phyloP scores from a whole-genome alignment of 2,329 filamentous ascomycete species.

The Hypoxylon sp. region DNA sequence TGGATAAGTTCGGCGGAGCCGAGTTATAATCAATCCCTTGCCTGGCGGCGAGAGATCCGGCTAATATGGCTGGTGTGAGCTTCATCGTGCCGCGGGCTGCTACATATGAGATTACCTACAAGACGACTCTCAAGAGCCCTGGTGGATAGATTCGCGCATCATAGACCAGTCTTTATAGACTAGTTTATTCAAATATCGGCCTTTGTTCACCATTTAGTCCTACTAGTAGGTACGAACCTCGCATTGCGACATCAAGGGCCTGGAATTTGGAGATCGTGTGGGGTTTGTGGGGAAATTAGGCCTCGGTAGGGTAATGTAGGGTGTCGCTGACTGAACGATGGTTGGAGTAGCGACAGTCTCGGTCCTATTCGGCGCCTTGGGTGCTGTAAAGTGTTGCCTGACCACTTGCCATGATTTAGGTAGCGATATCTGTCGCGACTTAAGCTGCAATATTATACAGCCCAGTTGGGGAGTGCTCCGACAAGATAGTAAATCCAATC shows the following conservation, averaged over 20 bases:
- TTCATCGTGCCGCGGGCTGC: constrained; percentile 36
- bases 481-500: neutral
- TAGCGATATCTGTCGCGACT: neutral
- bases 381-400: constrained; percentile 11
- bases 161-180: constrained; percentile 14
- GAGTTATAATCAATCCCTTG: constrained; percentile 52
- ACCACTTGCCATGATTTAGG: neutral
- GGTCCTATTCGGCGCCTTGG: constrained; percentile 22
- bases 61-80: constrained; percentile 33
- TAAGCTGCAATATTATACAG: neutral
- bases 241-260: constrained; percentile 21
- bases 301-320: constrained; percentile 21
- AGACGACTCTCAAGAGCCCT: neutral
- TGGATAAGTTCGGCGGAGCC: constrained; percentile 56
- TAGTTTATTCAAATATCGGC: constrained; percentile 5
- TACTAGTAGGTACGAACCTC: constrained; percentile 7
- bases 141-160: neutral
- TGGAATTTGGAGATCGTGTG: constrained; percentile 33
- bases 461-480: neutral
- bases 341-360: constrained; percentile 29
- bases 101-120: neutral
- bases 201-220: constrained; percentile 1
- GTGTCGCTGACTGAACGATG: constrained; percentile 1
- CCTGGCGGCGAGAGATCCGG: constrained; percentile 29
- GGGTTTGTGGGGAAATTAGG: constrained; percentile 33